These are phyloP conservation scores for Diospyros lotus DNA, from an alignment of 148 eudicot genomes.

Conservation along the genomic window DNA sequence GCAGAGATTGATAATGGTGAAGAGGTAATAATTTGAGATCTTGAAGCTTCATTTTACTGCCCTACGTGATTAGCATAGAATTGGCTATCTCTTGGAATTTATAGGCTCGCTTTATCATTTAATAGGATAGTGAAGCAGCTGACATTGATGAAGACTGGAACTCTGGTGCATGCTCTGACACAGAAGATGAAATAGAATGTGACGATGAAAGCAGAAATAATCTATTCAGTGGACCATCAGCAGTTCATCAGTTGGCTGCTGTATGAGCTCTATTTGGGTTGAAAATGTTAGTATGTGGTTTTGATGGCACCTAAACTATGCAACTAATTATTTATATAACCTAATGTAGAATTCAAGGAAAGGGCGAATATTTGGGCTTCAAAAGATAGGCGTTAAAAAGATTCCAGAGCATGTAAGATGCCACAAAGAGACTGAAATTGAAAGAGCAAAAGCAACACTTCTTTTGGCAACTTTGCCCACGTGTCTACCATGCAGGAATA, in stretches of 20 bases:
- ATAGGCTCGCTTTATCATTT: slow-evolving; percentile 18
- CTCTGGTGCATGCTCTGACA: slow-evolving; percentile 41
- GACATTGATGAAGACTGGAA: slow-evolving; percentile 77
- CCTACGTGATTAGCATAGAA: background rate
- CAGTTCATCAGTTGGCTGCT: slow-evolving; percentile 69
- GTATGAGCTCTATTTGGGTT: slow-evolving; percentile 32
- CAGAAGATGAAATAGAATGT: slow-evolving; percentile 72
- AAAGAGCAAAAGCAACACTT: slow-evolving; percentile 83
- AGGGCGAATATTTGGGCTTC: slow-evolving; percentile 79
- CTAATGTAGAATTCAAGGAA: slow-evolving; percentile 65
- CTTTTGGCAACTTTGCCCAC: slow-evolving; percentile 86
- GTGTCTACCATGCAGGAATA: slow-evolving; percentile 88
- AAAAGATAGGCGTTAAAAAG: slow-evolving; percentile 77
- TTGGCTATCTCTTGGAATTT: slow-evolving; percentile 14
- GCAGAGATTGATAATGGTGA: slow-evolving; percentile 63
- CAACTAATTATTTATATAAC: slow-evolving; percentile 14
- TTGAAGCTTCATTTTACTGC: background rate
- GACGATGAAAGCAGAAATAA: slow-evolving; percentile 54
- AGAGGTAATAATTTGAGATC: slow-evolving; percentile 36
- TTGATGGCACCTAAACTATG: slow-evolving; percentile 9
- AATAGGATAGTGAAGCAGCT: slow-evolving; percentile 59
- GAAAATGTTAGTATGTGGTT: background rate
- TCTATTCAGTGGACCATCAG: slow-evolving; percentile 29
- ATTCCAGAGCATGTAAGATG: slow-evolving; percentile 84
- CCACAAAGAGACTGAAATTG: slow-evolving; percentile 91